Percentiles rank a stretch among this genome's conserved stretches.
Evolutionary conservation across 2,329 filamentous ascomycete genomes (phyloP).

Genomic region (Bipolaris zeicola): DNA sequence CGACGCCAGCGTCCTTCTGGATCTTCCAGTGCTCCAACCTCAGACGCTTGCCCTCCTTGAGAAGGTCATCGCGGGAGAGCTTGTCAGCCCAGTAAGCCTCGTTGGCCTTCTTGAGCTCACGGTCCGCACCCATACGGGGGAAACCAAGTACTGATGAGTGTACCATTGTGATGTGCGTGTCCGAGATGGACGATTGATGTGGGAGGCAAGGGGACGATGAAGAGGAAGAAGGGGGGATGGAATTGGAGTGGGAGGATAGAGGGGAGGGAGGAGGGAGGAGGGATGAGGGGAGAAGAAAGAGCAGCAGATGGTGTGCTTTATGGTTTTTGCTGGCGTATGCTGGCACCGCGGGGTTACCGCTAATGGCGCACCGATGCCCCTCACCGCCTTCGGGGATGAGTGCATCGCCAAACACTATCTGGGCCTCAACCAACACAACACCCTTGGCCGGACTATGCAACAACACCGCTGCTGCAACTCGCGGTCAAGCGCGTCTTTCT

Average conservation of each 20-base stretch:
- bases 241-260: neutral
- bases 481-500: neutral
- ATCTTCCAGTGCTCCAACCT: slow-evolving; percentile 99
- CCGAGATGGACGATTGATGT: slow-evolving; percentile 19
- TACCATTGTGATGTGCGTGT: slow-evolving; percentile 51
- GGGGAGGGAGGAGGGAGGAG: slow-evolving; percentile 1
- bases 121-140: slow-evolving; percentile 96
- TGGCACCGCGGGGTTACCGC: slow-evolving; percentile 11
- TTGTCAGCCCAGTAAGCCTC: slow-evolving; percentile 98
- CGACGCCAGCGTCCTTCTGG: slow-evolving; percentile 97
- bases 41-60: slow-evolving; percentile 94
- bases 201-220: slow-evolving; percentile 3
- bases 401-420: slow-evolving; percentile 1
- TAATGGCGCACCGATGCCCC: slow-evolving; percentile 4
- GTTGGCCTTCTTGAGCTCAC: slow-evolving; percentile 99
- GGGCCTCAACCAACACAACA: neutral
- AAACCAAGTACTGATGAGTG: slow-evolving; percentile 86
- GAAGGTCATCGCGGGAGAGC: slow-evolving; percentile 86
- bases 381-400: slow-evolving; percentile 7
- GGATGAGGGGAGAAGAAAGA: slow-evolving; percentile 6
- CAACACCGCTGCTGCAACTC: neutral
- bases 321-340: slow-evolving; percentile 32
- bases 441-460: neutral
- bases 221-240: neutral
- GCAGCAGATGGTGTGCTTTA: slow-evolving; percentile 46